phyloP scores from a whole-genome alignment of 164 flowering plant genomes.

The Brasenia schreberi region DNA sequence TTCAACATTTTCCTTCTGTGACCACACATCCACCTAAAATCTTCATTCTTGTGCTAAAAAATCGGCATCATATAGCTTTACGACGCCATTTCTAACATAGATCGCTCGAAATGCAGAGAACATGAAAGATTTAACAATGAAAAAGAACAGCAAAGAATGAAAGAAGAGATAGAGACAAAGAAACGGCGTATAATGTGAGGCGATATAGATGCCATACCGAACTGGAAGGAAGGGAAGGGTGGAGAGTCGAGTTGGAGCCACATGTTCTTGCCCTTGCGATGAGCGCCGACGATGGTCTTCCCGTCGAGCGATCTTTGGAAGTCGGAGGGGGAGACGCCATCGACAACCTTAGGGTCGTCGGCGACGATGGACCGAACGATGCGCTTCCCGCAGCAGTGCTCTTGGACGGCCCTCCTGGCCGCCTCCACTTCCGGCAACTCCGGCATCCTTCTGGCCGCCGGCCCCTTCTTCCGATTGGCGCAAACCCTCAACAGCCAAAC shows the following conservation, averaged over 20 bases:
- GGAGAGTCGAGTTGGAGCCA: constrained; percentile 90
- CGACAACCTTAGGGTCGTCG: constrained; percentile 77
- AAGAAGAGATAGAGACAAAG: too few relatives aligned
- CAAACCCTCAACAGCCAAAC: too few relatives aligned
- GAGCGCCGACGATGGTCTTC: constrained; percentile 69
- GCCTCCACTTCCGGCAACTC: constrained; percentile 99
- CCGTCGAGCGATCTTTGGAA: constrained; percentile 60
- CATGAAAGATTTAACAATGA: too few relatives aligned
- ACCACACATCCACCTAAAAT: too few relatives aligned
- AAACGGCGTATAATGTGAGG: too few relatives aligned
- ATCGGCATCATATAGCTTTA: too few relatives aligned
- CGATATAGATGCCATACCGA: constrained; percentile 30
- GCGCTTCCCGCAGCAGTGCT: constrained; percentile 61
- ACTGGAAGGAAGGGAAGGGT: constrained; percentile 92
- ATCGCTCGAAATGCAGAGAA: too few relatives aligned
- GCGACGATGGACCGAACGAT: constrained; percentile 49
- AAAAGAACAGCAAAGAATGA: too few relatives aligned
- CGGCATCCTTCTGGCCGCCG: constrained; percentile 63
- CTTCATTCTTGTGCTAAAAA: too few relatives aligned
- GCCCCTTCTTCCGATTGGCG: too few relatives aligned
- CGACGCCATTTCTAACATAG: too few relatives aligned
- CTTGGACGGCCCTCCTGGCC: constrained; percentile 70
- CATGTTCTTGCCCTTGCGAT: constrained; percentile 88
- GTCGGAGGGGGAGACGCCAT: constrained; percentile 54
- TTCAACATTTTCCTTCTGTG: too few relatives aligned